These are phyloP conservation scores for Pluteus cervinus DNA, from an alignment of 768 basidiomycete genomes.

Conservation along the genomic window DNA sequence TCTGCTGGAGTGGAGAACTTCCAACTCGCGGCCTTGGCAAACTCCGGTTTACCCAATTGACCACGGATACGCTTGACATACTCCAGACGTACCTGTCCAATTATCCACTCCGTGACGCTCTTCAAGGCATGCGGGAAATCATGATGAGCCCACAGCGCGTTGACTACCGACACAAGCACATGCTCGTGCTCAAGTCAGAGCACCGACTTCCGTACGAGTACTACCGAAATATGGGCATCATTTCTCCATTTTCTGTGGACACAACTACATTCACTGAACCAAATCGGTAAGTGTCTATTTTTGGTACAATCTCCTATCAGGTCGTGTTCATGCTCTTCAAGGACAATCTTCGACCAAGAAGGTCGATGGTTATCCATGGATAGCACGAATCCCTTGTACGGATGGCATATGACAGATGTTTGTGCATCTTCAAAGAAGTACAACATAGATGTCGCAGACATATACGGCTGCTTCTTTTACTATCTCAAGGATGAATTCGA, in stretches of 20 bases:
- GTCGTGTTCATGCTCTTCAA: no score
- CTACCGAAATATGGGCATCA: slow-evolving; percentile 32
- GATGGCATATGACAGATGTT: slow-evolving; percentile 43
- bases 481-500: slow-evolving; percentile 33
- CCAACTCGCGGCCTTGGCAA: slow-evolving; percentile 29
- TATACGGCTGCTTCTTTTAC: slow-evolving; percentile 38
- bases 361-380: no score
- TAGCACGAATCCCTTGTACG: slow-evolving; percentile 41
- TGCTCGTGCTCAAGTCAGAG: slow-evolving; percentile 32
- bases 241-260: slow-evolving; percentile 31
- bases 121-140: slow-evolving; percentile 21
- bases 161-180: slow-evolving; percentile 36
- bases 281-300: slow-evolving; percentile 26
- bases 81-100: slow-evolving; percentile 31
- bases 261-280: slow-evolving; percentile 27
- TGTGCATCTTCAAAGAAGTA: slow-evolving; percentile 28
- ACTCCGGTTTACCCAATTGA: slow-evolving; percentile 29
- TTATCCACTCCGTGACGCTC: slow-evolving; percentile 22
- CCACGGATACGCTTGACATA: slow-evolving; percentile 28
- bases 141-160: slow-evolving; percentile 27
- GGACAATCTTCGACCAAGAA: no score
- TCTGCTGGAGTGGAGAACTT: no score
- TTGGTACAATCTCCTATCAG: no score
- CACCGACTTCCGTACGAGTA: slow-evolving; percentile 29
- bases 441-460: slow-evolving; percentile 28